Percentiles rank a stretch among this genome's conserved stretches.
Conservation (phyloP, 495 filamentous ascomycete genomes). For the Aspergillus haitiensis region DNA sequence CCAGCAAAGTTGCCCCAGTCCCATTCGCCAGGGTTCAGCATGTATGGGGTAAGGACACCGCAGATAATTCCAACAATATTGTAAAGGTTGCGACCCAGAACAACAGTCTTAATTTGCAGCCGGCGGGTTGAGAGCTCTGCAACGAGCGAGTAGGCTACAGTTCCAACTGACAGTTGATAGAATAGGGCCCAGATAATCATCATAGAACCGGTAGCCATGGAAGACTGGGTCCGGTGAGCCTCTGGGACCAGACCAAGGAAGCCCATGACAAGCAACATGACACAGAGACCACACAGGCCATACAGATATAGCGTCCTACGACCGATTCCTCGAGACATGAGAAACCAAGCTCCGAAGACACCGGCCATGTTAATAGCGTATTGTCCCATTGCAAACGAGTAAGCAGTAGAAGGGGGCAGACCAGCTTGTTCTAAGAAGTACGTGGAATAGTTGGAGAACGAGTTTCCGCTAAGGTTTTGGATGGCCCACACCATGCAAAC, state of each 20-base stretch:
- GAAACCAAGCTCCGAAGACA: constrained; percentile 70
- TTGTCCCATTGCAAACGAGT: constrained; percentile 70
- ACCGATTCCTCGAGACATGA: constrained; percentile 68
- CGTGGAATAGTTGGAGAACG: constrained; percentile 78
- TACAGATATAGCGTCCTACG: constrained; percentile 70
- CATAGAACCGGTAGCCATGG: constrained; percentile 68
- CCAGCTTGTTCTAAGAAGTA: constrained; percentile 78
- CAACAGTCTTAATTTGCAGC: constrained; percentile 76
- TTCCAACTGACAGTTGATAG: constrained; percentile 76
- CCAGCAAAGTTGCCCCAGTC: constrained; percentile 74
- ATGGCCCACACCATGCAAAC: constrained; percentile 81
- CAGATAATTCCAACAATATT: constrained; percentile 70
- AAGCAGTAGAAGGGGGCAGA: constrained; percentile 56
- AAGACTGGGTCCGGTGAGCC: constrained; percentile 50
- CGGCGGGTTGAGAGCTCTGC: constrained; percentile 71
- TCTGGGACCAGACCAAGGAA: constrained; percentile 67
- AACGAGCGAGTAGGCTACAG: constrained; percentile 76
- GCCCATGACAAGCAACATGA: constrained; percentile 70
- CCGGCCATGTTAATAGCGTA: constrained; percentile 75
- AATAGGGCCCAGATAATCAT: constrained; percentile 72
- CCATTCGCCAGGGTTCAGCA: constrained; percentile 74
- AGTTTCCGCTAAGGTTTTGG: constrained; percentile 76
- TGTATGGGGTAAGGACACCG: constrained; percentile 70
- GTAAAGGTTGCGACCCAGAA: constrained; percentile 69
- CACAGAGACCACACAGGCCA: constrained; percentile 63